A percentile compares a stretch with the other conserved stretches of the same genome.
These are phyloP conservation scores for Septoria petroselini DNA, from an alignment of 2,329 filamentous ascomycete genomes.

Conservation along the genomic window DNA sequence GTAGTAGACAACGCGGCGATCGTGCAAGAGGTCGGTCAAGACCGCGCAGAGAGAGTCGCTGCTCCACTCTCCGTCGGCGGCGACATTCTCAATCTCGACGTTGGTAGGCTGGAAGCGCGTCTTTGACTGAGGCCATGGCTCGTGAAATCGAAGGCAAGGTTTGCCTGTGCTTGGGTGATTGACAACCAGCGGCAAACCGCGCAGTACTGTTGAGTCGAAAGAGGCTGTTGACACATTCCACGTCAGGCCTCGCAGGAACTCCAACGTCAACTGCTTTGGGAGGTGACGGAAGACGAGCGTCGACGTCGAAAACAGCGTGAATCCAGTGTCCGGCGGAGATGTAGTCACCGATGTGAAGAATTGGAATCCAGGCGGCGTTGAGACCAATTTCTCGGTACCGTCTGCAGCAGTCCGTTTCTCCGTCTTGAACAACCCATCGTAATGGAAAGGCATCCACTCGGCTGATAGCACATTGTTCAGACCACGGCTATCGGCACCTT, in stretches of 20 bases:
- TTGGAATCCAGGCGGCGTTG: constrained; percentile 19
- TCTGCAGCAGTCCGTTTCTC: constrained; percentile 7
- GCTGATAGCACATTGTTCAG: constrained; percentile 18
- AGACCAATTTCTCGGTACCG: constrained; percentile 12
- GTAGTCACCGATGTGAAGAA: constrained; percentile 15
- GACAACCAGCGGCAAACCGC: constrained; percentile 8
- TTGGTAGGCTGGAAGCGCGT: constrained; percentile 7
- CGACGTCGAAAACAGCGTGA: constrained; percentile 16
- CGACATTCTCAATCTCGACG: constrained; percentile 11
- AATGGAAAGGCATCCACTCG: constrained; percentile 22
- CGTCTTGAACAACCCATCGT: constrained; percentile 21
- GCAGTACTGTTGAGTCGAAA: constrained; percentile 6
- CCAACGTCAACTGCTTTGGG: background rate
- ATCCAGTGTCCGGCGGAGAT: constrained; percentile 14
- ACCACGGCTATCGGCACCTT: constrained; percentile 9
- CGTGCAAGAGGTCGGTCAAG: constrained; percentile 13
- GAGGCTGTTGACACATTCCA: constrained; percentile 11
- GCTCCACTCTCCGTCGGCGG: background rate
- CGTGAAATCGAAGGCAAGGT: constrained; percentile 12
- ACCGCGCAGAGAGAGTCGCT: background rate
- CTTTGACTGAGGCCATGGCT: constrained; percentile 13
- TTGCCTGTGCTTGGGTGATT: constrained; percentile 3
- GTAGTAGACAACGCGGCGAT: constrained; percentile 9
- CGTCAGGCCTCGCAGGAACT: constrained; percentile 1
- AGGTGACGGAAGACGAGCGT: constrained; percentile 10